phyloP scores from a whole-genome alignment of 495 filamentous ascomycete species.

The Collariella sp. region DNA sequence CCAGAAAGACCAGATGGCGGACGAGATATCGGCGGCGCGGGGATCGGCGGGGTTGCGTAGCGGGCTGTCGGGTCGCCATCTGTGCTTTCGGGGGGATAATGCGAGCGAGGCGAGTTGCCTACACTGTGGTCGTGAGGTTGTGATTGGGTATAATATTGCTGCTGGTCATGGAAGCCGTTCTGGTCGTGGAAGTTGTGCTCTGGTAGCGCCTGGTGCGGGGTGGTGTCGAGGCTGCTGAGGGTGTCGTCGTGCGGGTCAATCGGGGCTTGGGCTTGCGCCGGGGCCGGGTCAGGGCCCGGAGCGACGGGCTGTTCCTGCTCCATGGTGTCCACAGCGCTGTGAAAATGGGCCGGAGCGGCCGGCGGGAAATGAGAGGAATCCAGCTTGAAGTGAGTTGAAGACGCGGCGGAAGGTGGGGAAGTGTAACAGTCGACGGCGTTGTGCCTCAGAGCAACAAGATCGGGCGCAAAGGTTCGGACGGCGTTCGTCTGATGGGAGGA shows the following conservation, averaged over 20 bases:
- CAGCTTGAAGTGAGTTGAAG: constrained; percentile 27
- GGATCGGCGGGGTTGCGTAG: constrained; percentile 34
- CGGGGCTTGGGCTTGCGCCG: constrained; percentile 9
- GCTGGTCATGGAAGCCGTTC: constrained; percentile 18
- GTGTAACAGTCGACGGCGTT: neutral
- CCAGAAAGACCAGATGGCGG: constrained; percentile 45
- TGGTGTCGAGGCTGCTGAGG: constrained; percentile 31
- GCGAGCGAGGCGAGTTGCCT: constrained; percentile 22
- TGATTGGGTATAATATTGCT: constrained; percentile 29
- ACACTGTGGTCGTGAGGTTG: constrained; percentile 35
- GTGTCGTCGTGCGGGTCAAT: constrained; percentile 34
- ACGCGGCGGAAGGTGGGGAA: neutral
- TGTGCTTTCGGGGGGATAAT: constrained; percentile 22
- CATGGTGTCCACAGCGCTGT: constrained; percentile 44
- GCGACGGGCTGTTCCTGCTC: constrained; percentile 31
- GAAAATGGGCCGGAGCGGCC: constrained; percentile 43
- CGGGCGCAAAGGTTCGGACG: neutral
- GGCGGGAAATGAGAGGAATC: constrained; percentile 41
- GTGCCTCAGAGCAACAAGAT: neutral
- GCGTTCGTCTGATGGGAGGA: constrained; percentile 5
- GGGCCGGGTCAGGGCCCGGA: neutral
- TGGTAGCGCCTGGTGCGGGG: constrained; percentile 19
- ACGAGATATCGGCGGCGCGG: constrained; percentile 34
- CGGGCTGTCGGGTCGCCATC: constrained; percentile 33
- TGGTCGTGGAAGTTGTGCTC: constrained; percentile 13